Evolutionary conservation across 2,329 filamentous ascomycete species (phyloP).

Genomic region (Aspergillus alliaceus): DNA sequence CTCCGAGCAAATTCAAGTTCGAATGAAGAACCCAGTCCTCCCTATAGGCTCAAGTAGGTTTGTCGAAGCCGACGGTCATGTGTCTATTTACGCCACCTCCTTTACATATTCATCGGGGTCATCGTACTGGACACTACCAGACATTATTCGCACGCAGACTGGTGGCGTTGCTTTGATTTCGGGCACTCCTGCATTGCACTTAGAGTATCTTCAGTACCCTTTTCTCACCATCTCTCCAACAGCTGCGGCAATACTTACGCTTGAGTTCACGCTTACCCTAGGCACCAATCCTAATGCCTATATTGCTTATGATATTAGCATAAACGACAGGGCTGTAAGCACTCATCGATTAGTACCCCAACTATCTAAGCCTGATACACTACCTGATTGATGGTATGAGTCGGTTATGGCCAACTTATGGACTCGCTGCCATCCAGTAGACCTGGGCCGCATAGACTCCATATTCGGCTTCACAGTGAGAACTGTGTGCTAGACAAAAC

Average conservation of each 20-base stretch:
- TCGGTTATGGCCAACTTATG: neutral
- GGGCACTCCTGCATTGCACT: neutral
- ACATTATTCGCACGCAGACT: neutral
- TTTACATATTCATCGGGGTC: neutral
- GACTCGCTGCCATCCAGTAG: neutral
- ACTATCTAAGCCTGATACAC: neutral
- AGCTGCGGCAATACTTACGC: neutral
- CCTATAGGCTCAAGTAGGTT: neutral
- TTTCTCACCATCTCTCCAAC: neutral
- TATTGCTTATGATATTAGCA: neutral
- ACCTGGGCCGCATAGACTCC: neutral
- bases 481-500: neutral
- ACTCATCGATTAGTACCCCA: neutral
- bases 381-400: neutral
- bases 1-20: neutral
- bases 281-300: neutral
- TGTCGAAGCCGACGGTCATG: neutral
- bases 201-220: neutral
- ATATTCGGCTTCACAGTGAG: neutral
- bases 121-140: neutral
- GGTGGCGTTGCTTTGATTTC: neutral
- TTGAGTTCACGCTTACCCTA: neutral
- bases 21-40: neutral
- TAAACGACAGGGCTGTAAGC: neutral
- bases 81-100: neutral